Conservation (phyloP, 495 filamentous ascomycete genomes). For the Physcia stellaris region DNA sequence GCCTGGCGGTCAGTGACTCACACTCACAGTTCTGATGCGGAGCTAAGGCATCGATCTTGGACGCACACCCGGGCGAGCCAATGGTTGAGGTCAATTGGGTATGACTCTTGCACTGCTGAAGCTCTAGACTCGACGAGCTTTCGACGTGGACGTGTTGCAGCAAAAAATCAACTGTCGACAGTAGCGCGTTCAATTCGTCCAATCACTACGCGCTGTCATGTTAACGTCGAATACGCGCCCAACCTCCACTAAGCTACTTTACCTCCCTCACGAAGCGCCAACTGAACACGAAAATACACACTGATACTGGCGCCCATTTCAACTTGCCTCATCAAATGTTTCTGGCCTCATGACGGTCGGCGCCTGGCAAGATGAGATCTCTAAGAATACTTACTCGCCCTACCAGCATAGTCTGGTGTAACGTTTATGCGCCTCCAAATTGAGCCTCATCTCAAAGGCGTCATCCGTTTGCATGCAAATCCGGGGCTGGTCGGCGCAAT, state of each 20-base stretch:
- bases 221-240: constrained; percentile 3
- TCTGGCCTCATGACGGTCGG: constrained; percentile 9
- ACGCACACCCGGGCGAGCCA: too few species aligned
- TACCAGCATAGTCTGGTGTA: background rate
- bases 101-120: too few species aligned
- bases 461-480: background rate
- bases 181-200: too few species aligned
- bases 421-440: background rate
- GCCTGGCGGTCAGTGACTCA: too few species aligned
- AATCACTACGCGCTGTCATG: constrained; percentile 1
- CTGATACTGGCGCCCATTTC: background rate
- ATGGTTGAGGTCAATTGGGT: too few species aligned
- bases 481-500: background rate
- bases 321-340: background rate
- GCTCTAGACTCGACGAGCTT: too few species aligned
- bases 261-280: background rate
- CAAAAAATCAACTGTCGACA: too few species aligned
- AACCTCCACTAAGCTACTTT: background rate
- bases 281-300: constrained; percentile 3
- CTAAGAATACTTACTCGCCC: background rate
- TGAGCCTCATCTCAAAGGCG: background rate
- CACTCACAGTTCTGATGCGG: too few species aligned
- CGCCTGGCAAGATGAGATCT: constrained; percentile 10
- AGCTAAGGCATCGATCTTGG: too few species aligned
- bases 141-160: too few species aligned